Evolutionary conservation across 1,284 basidiomycete genomes (phyloP), one percentile per base, ranked within the genome.

Genomic region (Fomitopsis schrenkii): DNA sequence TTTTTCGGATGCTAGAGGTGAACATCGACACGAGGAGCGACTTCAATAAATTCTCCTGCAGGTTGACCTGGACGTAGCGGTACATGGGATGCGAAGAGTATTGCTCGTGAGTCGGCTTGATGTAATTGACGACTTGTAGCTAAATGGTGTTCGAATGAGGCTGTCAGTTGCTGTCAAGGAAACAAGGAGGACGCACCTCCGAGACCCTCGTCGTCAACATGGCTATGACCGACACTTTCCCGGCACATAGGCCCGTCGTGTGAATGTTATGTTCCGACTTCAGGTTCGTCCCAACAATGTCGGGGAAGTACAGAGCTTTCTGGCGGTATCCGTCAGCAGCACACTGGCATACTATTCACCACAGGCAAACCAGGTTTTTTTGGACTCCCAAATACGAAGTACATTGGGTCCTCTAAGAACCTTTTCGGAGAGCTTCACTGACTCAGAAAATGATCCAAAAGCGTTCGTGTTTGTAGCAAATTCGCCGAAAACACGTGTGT

Each of bases 31-130:
- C 87, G 38, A 99, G 84, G 72, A 95, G 85, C 0, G 90, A 90
- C 77, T 97, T 98, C 62, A 98, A 84, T 5, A 89, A 75, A 74
- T 98, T 98, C 70, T 93, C 90, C 79, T 98, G 97, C 30, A 93
- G 77, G 72, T 94, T 94, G 71, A 99, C 88, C 80, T 96, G 90
- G 57, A 98, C 76, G 65, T 88, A 88, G 76, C 92, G 91, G 76
- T 93, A 97, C 17, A 82, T 74, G 1, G 87, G 84, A 63, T 95
- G 79, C 0, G 80, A 74, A 38, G 77, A 75, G 76, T 86, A 91
- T 41, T 83, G 82, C 1, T 78, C 75, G 58, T 93, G 77, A 3
- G 93, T 86, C 0, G 84, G 81, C 36, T 83, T 75, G 10, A 86
- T 81, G 72, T 95, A 97, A 54, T 86, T 86, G 61, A 86, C 81